Percentiles rank a stretch among this genome's conserved stretches.
These are phyloP conservation scores for Massariosphaeria phaeospora DNA, from an alignment of 495 filamentous ascomycete species.

Conservation along the genomic window DNA sequence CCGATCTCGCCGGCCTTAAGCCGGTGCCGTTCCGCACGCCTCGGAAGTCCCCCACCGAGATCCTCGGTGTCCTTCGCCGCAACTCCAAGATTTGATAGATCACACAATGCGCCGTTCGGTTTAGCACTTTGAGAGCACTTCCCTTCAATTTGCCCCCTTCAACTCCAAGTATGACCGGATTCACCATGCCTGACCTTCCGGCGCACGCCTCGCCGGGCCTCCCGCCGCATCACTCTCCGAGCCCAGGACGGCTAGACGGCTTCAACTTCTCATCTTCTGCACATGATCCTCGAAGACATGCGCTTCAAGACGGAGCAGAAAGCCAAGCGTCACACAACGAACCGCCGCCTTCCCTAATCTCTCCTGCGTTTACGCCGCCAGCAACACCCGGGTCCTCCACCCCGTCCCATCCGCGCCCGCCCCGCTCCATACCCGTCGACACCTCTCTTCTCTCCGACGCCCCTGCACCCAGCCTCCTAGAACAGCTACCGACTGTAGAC, in stretches of 20 bases:
- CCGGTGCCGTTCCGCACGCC: constrained; percentile 8
- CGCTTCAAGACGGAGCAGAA: neutral
- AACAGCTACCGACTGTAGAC: constrained; percentile 38
- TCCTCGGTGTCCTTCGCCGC: constrained; percentile 17
- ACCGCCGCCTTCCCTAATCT: constrained; percentile 36
- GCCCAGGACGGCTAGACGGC: constrained; percentile 25
- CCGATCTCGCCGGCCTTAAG: constrained; percentile 6
- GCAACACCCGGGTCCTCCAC: constrained; percentile 38
- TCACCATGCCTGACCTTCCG: constrained; percentile 36
- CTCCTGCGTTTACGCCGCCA: constrained; percentile 46
- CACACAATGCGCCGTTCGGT: constrained; percentile 1
- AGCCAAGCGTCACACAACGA: neutral
- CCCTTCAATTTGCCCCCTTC: neutral
- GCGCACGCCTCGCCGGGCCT: constrained; percentile 41
- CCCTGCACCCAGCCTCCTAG: constrained; percentile 30
- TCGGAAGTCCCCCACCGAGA: neutral
- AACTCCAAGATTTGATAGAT: constrained; percentile 1
- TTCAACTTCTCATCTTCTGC: constrained; percentile 27
- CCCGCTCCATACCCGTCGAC: constrained; percentile 36
- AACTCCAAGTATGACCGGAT: neutral
- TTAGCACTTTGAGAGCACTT: neutral
- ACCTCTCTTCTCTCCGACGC: constrained; percentile 11
- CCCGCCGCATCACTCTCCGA: constrained; percentile 33
- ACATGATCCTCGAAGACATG: neutral
- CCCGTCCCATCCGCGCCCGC: constrained; percentile 28